Base-by-base conservation (phyloP, 2,329 filamentous ascomycete genomes). In the Sclerotiophoma versabilis region DNA sequence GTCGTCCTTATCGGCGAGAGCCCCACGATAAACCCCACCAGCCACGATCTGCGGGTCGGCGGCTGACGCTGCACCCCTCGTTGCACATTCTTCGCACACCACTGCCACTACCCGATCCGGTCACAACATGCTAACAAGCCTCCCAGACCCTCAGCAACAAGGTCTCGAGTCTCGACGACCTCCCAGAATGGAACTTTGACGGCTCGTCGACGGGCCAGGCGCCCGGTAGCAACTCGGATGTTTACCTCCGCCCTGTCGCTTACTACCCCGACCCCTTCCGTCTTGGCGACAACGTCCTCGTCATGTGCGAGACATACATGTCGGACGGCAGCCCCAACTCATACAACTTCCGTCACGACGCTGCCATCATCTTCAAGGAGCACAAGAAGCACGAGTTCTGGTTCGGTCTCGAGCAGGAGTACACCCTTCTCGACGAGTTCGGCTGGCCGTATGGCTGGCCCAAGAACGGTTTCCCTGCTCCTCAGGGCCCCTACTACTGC, bases 381-480 rank as follows among this genome's bases (percentile, higher is more conserved):
- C 87, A 97, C 78, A 87, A 87, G 76, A 82, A 87, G 53, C 88
- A 93, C 71, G 84, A 90, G 76, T 93, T 95, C 74, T 98, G 93
- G 95, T 99, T 98, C 80, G 95, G 95, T 80, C 87, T 99, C 15
- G 93, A 96, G 77, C 93, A 98, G 77, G 93, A 98, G 80, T 98
- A 98, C 85, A 98, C 92, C 57, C 88, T 96, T 38, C 89, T 98
- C 68, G 93, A 93, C 73, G 80, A 87, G 66, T 86, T 88, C 68
- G 90, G 92, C 78, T 89, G 92, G 80, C 95, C 95, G 49, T 97
- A 92, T 73, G 95, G 95, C 81, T 96, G 92, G 91, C 90, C 90
- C 75, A 86, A 86, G 79, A 87, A 88, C 73, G 92, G 92, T 73
- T 96, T 88, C 88, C 92, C 92, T 63, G 92, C 90, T 76, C 91